A percentile compares a stretch with the other conserved stretches of the same genome.
These are phyloP conservation scores for Xylogone sp. DNA, from an alignment of 2,329 filamentous ascomycete genomes.

Conservation along the genomic window DNA sequence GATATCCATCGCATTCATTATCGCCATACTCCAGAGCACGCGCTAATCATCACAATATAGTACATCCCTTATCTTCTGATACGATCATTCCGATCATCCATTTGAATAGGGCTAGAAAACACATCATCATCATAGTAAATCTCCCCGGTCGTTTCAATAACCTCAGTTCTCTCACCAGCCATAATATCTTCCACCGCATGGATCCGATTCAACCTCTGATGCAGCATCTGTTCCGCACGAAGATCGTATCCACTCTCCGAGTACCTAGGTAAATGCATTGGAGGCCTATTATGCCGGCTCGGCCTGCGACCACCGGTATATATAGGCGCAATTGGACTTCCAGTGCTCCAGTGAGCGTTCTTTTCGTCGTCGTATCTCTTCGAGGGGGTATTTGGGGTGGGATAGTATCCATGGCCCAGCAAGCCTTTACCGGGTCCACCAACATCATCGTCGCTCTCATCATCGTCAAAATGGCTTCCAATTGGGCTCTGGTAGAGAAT, in stretches of 20 bases:
- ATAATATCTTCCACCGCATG: neutral
- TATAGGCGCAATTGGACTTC: neutral
- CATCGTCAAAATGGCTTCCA: conserved; percentile 1
- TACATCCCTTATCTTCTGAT: neutral
- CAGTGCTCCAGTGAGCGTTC: neutral
- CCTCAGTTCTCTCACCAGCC: neutral
- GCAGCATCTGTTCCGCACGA: neutral
- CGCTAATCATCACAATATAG: neutral
- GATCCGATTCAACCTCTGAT: neutral
- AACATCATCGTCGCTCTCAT: neutral
- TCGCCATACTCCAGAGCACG: too few species aligned
- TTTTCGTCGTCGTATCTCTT: neutral
- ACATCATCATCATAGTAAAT: neutral
- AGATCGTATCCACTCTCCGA: neutral
- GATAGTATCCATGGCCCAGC: neutral
- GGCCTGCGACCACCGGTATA: neutral
- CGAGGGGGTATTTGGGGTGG: neutral
- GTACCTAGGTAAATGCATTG: neutral
- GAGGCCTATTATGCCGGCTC: neutral
- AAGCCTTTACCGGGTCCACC: too few species aligned
- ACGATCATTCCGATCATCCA: neutral
- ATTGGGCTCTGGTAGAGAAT: conserved; percentile 11
- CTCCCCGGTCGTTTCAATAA: neutral
- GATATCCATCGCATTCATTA: too few species aligned
- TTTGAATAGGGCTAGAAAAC: neutral